Percentiles rank a stretch among this genome's conserved stretches.
These are phyloP conservation scores for Globisporangium barbulae DNA, from an alignment of 352 stramenopile genomes.

Conservation along the genomic window DNA sequence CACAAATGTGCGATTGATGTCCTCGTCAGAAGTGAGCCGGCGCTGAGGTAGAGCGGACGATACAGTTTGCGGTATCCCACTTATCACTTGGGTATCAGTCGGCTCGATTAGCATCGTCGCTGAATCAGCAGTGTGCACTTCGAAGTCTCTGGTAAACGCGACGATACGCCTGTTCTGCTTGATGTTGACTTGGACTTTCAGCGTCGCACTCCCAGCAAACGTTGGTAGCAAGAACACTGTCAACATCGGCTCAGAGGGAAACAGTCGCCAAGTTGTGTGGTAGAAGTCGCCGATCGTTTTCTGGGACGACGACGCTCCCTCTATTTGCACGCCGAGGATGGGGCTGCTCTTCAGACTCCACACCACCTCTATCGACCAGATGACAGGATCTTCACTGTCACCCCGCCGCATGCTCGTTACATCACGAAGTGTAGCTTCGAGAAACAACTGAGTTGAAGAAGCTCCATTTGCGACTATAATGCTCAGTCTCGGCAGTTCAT, in stretches of 20 bases:
- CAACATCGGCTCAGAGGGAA: constrained; percentile 13
- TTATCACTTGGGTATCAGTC: background rate
- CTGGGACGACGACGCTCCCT: constrained; percentile 13
- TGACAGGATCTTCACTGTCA: background rate
- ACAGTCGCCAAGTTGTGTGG: constrained; percentile 26
- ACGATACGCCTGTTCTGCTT: background rate
- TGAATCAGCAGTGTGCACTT: background rate
- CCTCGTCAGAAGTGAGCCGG: background rate
- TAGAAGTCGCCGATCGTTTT: constrained; percentile 1
- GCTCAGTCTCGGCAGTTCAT: background rate
- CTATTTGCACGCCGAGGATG: constrained; percentile 20
- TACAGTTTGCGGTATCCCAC: background rate
- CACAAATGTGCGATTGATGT: background rate
- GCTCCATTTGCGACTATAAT: background rate
- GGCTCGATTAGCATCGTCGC: background rate
- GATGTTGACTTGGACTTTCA: constrained; percentile 18
- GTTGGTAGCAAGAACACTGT: constrained; percentile 9
- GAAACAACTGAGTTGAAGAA: constrained; percentile 2
- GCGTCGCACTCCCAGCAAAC: constrained; percentile 11
- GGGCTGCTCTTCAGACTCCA: constrained; percentile 13
- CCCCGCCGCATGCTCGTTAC: constrained; percentile 6
- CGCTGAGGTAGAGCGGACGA: background rate
- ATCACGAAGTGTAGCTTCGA: constrained; percentile 18
- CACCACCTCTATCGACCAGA: constrained; percentile 20
- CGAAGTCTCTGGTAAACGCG: constrained; percentile 6